Base-by-base conservation (phyloP, 208 protist species). In the Willaertia magna region DNA sequence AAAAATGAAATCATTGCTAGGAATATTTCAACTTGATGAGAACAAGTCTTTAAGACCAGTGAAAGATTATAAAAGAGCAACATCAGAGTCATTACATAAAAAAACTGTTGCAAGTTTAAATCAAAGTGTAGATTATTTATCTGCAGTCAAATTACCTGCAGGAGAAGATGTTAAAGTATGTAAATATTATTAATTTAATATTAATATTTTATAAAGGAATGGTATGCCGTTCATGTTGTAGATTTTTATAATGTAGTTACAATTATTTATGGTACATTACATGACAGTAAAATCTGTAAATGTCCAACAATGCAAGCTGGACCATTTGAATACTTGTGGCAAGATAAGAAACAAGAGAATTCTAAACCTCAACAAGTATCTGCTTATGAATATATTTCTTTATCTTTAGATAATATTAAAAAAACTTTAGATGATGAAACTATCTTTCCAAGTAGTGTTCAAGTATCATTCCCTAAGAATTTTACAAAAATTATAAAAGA, bases 161-260 rank as follows among this genome's bases (percentile, higher is more conserved):
- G 94, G 96, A 16, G 98, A 98, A 74, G 96, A 99, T 85, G n/a
- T n/a, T n/a, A n/a, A n/a, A n/a, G n/a, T n/a, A n/a, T n/a, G n/a
- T n/a, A n/a, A n/a, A n/a, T n/a, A n/a, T n/a, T n/a, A n/a, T n/a
- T n/a, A n/a, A n/a, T n/a, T n/a, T n/a, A n/a, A n/a, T n/a, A n/a
- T n/a, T n/a, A n/a, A n/a, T n/a, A n/a, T n/a, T n/a, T n/a, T n/a
- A 67, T 96, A 34, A 95, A 98, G 87, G 95, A 99, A 89, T 99
- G 98, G 97, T 91, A 99, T 14, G 97, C 96, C 4, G 95, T 98
- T 7, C 96, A 98, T 90, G 98, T 96, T 0, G 94, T 98, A 4
- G 98, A 99, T 88, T 99, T 99, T 88, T 99, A 98, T 93, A 99
- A 99, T 92, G 97, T 99, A 86, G 98, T 98, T 11, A 98, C 98